Evolutionary conservation across 345 rosid species (phyloP), one percentile per base, ranked within the genome.

Genomic region (Anastatica hierochuntica): DNA sequence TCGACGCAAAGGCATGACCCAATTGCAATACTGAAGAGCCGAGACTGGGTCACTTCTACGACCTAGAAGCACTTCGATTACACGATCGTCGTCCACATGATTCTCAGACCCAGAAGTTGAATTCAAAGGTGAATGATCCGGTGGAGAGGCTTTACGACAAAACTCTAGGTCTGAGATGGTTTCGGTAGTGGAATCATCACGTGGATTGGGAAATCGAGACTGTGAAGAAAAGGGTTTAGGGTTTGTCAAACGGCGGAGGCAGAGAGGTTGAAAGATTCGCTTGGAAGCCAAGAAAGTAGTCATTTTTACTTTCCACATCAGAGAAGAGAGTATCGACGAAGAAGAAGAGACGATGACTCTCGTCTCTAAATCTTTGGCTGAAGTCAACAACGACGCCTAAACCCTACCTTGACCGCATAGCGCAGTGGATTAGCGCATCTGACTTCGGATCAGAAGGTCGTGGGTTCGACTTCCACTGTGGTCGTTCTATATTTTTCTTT

Each of bases 391-490:
- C 8, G 6, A 27, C 8, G 6, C 31, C 6, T 27, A 27, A 27
- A 27, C 31, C 31, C 31, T 27, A 27, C 31, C 1, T 27, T n/a
- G 75, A 77, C 83, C 81, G 95, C 94, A 82, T 84, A 84, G 96
- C 88, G 92, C 88, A 84, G 90, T 84, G 88, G 88, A 84, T 84
- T 84, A 82, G 90, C 84, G 90, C 92, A 87, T 88, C 83, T 83
- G 94, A 83, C 95, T 90, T 90, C 88, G 96, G 90, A 84, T 90
- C 94, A 85, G 80, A 81, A 85, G 95, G 94, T 85, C 94, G 95
- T 81, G 85, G 83, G 86, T 78, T 86, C 95, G 95, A 83, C 84
- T 55, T 68, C 72, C 72, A 54, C 72, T 68, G 72, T 68, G 72
- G 72, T 68, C 72, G 68, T n/a, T n/a, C n/a, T n/a, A n/a, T n/a